phyloP scores from a whole-genome alignment of 352 stramenopile species.

The Phytophthora citricola region DNA sequence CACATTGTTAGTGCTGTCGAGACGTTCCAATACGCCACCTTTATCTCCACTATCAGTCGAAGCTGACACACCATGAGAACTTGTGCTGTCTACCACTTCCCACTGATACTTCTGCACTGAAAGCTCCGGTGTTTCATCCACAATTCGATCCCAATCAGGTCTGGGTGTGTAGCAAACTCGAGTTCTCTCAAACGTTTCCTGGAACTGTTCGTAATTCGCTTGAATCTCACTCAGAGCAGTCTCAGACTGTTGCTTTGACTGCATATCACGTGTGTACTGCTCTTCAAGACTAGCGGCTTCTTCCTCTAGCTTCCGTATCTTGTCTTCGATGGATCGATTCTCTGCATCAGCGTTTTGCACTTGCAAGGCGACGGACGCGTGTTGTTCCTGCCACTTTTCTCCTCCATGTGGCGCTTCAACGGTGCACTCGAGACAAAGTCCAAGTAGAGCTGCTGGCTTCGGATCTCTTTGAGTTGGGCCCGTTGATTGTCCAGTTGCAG shows the following conservation, averaged over 20 bases:
- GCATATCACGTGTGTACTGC: slow-evolving; percentile 48
- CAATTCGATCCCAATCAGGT: slow-evolving; percentile 66
- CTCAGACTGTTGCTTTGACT: slow-evolving; percentile 26
- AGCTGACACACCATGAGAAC: neutral
- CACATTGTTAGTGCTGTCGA: slow-evolving; percentile 4
- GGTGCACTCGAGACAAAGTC: slow-evolving; percentile 64
- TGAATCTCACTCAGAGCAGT: slow-evolving; percentile 28
- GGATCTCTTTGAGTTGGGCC: slow-evolving; percentile 48
- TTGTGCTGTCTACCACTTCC: slow-evolving; percentile 41
- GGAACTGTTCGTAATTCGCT: slow-evolving; percentile 34
- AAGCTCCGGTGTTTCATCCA: slow-evolving; percentile 68
- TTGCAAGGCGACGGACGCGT: slow-evolving; percentile 36
- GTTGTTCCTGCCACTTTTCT: slow-evolving; percentile 68
- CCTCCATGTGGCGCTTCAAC: slow-evolving; percentile 66
- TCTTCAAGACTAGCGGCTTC: slow-evolving; percentile 44
- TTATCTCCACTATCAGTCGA: slow-evolving; percentile 4
- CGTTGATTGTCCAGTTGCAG: slow-evolving; percentile 52
- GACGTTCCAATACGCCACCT: slow-evolving; percentile 2
- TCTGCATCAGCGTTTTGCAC: slow-evolving; percentile 45
- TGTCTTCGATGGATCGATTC: slow-evolving; percentile 50
- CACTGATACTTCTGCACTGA: slow-evolving; percentile 63
- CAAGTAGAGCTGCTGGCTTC: slow-evolving; percentile 57
- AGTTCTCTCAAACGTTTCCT: slow-evolving; percentile 35
- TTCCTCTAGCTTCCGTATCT: slow-evolving; percentile 44
- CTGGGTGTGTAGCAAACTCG: slow-evolving; percentile 73